Evolutionary conservation across 148 eudicot species (phyloP).

Genomic region (Salicornia ramosissima): DNA sequence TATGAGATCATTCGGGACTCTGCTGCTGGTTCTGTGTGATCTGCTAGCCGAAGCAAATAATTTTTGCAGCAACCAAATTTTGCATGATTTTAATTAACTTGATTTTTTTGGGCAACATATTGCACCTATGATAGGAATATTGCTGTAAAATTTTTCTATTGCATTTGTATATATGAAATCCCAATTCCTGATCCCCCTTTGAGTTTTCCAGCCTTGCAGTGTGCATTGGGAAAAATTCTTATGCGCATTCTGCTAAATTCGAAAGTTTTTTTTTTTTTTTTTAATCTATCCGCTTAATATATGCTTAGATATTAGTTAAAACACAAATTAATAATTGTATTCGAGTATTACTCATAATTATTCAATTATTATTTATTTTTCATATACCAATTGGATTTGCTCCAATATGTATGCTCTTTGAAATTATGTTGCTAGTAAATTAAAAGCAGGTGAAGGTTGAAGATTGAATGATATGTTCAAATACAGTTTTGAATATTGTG

Average conservation of each 20-base stretch:
- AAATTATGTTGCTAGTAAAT: no score
- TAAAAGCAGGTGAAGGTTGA: no score
- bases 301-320: not conserved
- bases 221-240: not conserved
- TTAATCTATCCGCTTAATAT: not conserved
- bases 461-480: no score
- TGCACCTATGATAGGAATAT: not conserved
- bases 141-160: not conserved
- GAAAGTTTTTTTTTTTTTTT: not conserved
- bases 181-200: not conserved
- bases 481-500: no score
- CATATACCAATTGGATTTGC: no score
- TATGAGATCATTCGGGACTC: slow-evolving; percentile 68
- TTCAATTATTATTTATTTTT: no score
- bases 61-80: slow-evolving; percentile 7
- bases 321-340: not conserved
- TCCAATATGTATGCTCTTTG: no score
- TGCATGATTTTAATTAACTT: not conserved
- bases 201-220: not conserved
- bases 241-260: not conserved
- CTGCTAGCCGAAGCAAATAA: not conserved
- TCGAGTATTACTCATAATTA: no score
- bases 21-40: slow-evolving; percentile 33
- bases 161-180: not conserved
- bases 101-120: not conserved